phyloP scores from a whole-genome alignment of 176 grass and related monocot species.

The Oryza officinalis region DNA sequence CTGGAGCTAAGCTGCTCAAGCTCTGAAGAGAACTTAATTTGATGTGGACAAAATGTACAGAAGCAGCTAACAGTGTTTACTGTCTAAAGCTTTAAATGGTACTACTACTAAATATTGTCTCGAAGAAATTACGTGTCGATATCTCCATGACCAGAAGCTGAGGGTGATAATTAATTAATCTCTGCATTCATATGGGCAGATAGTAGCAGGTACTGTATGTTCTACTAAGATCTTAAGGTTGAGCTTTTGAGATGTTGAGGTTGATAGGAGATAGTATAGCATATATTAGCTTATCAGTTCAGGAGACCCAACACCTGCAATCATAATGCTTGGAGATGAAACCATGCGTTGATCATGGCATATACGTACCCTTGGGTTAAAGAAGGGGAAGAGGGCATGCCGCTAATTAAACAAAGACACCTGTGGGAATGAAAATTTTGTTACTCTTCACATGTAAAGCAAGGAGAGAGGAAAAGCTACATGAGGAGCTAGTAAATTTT shows the following conservation, averaged over 20 bases:
- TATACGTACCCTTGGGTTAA: conserved; percentile 24
- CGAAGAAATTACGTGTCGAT: conserved; percentile 8
- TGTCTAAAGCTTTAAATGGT: conserved; percentile 13
- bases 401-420: conserved; percentile 16
- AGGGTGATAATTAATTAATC: background rate
- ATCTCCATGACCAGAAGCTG: conserved; percentile 9
- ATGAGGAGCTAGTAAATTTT: background rate
- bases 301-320: conserved; percentile 42
- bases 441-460: conserved; percentile 40
- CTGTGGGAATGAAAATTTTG: conserved; percentile 12
- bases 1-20: background rate
- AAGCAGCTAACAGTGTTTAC: conserved; percentile 25
- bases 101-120: background rate
- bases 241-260: conserved; percentile 15
- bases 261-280: background rate
- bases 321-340: conserved; percentile 41
- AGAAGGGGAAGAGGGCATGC: background rate
- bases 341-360: conserved; percentile 33
- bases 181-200: background rate
- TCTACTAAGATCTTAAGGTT: conserved; percentile 29
- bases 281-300: conserved; percentile 45
- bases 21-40: conserved; percentile 39
- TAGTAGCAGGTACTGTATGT: conserved; percentile 20
- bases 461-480: conserved; percentile 18
- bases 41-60: conserved; percentile 31